Percentiles rank a stretch among this genome's conserved stretches.
Evolutionary conservation across 495 filamentous ascomycete genomes (phyloP).

Genomic region (Terfezia boudieri): DNA sequence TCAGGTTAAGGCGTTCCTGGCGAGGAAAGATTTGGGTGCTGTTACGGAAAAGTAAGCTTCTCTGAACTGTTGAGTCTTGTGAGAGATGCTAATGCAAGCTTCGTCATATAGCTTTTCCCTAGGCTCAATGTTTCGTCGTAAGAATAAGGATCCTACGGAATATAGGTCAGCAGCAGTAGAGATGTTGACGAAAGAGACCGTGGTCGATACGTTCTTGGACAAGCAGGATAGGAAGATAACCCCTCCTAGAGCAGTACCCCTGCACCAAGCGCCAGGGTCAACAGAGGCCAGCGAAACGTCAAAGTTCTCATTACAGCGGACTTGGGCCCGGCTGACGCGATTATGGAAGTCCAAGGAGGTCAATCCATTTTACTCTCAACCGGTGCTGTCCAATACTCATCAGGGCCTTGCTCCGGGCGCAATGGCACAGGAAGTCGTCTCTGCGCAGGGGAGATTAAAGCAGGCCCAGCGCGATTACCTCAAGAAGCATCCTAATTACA

Average conservation of each 20-base stretch:
- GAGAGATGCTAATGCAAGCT: conserved; percentile 13
- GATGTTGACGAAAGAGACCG: conserved; percentile 86
- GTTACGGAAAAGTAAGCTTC: conserved; percentile 24
- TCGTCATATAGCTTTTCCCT: conserved; percentile 34
- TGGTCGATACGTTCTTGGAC: conserved; percentile 84
- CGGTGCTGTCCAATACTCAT: conserved; percentile 23
- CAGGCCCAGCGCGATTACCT: conserved; percentile 79
- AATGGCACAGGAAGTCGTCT: conserved; percentile 76
- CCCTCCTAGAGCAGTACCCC: neutral
- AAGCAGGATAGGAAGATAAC: conserved; percentile 27
- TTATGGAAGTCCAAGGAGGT: conserved; percentile 32
- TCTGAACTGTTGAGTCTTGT: conserved; percentile 4
- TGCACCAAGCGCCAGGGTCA: conserved; percentile 13
- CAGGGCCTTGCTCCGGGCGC: conserved; percentile 61
- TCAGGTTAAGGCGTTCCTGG: conserved; percentile 82
- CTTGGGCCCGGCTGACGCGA: neutral
- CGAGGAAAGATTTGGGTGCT: conserved; percentile 64
- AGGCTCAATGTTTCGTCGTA: conserved; percentile 58
- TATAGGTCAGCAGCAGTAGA: conserved; percentile 69
- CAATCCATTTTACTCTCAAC: conserved; percentile 74
- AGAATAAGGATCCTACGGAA: conserved; percentile 61
- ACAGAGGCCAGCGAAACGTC: neutral
- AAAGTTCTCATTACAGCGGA: neutral
- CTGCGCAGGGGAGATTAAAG: conserved; percentile 58
- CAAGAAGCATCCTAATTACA: conserved; percentile 68